Conservation (phyloP, 2,329 filamentous ascomycete species). For the Chaetomiaceae sp. region DNA sequence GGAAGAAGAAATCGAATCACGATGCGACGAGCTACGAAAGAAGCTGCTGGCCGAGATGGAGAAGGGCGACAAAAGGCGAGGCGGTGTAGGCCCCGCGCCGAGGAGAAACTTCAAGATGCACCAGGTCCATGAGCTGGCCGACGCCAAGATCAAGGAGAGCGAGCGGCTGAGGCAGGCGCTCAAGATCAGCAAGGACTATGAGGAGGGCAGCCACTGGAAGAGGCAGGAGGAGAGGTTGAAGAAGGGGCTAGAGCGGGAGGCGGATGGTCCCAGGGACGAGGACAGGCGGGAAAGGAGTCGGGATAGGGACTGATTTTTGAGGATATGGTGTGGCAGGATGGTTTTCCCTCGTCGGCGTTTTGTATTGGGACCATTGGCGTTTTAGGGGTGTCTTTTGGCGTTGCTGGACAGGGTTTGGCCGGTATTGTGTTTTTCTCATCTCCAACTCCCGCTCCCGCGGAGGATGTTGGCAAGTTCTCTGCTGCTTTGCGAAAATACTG, state of each 20-base stretch:
- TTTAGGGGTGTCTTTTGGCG: not conserved
- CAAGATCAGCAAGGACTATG: conserved; percentile 79
- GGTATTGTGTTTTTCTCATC: not conserved
- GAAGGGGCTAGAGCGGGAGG: conserved; percentile 40
- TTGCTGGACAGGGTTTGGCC: not conserved
- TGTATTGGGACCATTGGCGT: not conserved
- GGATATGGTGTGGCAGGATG: not conserved
- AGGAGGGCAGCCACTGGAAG: conserved; percentile 82
- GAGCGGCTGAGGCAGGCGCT: conserved; percentile 81
- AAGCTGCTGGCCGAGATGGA: conserved; percentile 57
- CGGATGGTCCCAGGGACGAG: conserved; percentile 13
- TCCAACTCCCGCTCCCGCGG: too few species aligned
- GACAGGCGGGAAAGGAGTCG: conserved; percentile 4
- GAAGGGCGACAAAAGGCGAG: conserved; percentile 26
- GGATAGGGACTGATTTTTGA: not conserved
- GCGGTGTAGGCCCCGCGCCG: conserved; percentile 33
- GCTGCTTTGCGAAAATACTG: too few species aligned
- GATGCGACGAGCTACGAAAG: conserved; percentile 62
- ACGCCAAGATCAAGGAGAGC: conserved; percentile 94
- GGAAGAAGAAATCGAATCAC: conserved; percentile 85
- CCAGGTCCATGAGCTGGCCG: conserved; percentile 92
- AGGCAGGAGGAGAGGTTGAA: conserved; percentile 69
- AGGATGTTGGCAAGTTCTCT: too few species aligned
- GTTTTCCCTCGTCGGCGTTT: not conserved
- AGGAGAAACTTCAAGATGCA: conserved; percentile 72